Conservation (phyloP, 2,329 filamentous ascomycete species). For the Botrytis deweyae region DNA sequence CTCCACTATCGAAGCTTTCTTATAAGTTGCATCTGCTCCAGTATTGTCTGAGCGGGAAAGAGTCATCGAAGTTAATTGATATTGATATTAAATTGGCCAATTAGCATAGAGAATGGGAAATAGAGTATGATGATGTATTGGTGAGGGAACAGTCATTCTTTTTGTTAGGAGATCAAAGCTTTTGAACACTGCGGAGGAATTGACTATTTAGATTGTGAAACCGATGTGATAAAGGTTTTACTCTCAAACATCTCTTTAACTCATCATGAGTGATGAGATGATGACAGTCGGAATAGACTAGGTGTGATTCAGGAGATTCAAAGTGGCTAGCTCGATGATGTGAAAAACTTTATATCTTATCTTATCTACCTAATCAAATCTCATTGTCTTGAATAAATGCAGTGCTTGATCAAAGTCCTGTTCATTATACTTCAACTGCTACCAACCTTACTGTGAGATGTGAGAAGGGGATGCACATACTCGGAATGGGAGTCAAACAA, state of each 20-base stretch:
- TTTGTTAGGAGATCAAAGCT: background rate
- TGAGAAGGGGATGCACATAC: background rate
- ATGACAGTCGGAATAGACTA: background rate
- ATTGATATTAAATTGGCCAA: background rate
- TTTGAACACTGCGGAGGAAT: background rate
- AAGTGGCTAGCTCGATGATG: background rate
- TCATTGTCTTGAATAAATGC: background rate
- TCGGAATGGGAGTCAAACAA: background rate
- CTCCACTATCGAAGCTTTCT: background rate
- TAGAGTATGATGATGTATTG: background rate
- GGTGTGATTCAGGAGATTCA: background rate
- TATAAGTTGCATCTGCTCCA: background rate
- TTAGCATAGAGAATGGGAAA: background rate
- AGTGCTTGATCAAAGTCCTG: background rate
- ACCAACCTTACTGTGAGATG: background rate
- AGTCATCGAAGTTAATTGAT: background rate
- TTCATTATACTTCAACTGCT: background rate
- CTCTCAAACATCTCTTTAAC: background rate
- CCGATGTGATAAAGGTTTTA: background rate
- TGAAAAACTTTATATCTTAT: background rate
- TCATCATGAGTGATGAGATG: background rate
- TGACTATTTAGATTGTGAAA: background rate
- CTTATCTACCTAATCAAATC: background rate
- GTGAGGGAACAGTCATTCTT: background rate
- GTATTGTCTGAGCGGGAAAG: background rate